phyloP scores from a whole-genome alignment of 345 rosid species.

The Arabis hirsuta region DNA sequence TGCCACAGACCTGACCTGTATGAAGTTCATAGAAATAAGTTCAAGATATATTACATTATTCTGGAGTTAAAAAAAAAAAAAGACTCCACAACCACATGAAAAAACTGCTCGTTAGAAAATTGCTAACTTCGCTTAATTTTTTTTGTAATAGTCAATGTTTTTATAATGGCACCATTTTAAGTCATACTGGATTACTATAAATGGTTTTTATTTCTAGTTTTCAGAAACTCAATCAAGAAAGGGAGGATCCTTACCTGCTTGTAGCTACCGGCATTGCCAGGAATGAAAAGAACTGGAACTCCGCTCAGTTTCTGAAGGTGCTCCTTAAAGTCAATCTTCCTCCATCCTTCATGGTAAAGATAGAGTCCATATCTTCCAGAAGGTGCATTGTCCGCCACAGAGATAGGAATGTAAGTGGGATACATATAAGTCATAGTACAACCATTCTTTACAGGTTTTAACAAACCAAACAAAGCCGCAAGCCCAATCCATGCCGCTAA shows the following conservation, averaged over 20 bases:
- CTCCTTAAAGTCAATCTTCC: constrained; percentile 78
- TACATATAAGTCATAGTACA: constrained; percentile 97
- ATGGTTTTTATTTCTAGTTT: background rate
- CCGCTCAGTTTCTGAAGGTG: constrained; percentile 85
- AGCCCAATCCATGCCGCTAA: constrained; percentile 59
- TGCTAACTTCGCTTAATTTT: background rate
- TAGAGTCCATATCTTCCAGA: constrained; percentile 72
- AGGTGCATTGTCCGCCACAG: constrained; percentile 48
- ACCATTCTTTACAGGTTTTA: constrained; percentile 82
- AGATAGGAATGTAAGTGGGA: constrained; percentile 90
- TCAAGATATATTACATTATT: background rate
- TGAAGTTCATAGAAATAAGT: constrained; percentile 11
- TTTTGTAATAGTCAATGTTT: background rate
- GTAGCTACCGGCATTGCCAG: constrained; percentile 97
- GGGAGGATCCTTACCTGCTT: constrained; percentile 69
- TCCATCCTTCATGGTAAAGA: constrained; percentile 98
- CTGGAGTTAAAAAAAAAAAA: constrained; percentile 23
- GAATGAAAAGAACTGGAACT: constrained; percentile 93
- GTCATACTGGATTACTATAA: constrained; percentile 4
- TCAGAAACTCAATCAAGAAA: background rate
- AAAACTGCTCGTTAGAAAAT: constrained; percentile 8
- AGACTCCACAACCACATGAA: constrained; percentile 6
- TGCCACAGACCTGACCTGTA: constrained; percentile 89
- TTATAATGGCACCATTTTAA: background rate
- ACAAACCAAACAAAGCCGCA: constrained; percentile 60